Evolutionary conservation across 2,329 filamentous ascomycete species (phyloP), one percentile per base, ranked within the genome.

Genomic region (Trichoderma arundinaceum): DNA sequence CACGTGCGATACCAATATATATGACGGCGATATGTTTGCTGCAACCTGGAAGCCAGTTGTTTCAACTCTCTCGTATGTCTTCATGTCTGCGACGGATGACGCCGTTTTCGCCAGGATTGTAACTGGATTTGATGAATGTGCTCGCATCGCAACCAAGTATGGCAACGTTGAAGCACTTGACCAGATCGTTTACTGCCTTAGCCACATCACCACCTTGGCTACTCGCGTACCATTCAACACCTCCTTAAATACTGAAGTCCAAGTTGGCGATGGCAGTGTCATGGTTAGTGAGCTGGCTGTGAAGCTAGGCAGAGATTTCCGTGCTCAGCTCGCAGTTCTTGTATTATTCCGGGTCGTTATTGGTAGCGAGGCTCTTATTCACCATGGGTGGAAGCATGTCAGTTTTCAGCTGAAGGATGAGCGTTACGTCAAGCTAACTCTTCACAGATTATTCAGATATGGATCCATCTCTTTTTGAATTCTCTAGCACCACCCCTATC

Each of bases 201-300:
- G 92, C 73, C 90, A 90, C 70, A 98, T 99, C 80, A 96, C 92
- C 71, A 96, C 92, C 1, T 81, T 99, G 65, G 90, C 92, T 12
- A 89, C 90, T 4, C 88, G 92, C 64, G 82, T 82, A 1, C 86
- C 90, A 4, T 91, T 91, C 52, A 97, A 91, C 76, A 99, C 94
- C 2, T 82, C 88, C 9, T 84, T 99, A 33, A 99, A 99, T 74
- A 98, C 96, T 0, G 95, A 98, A 77, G 92, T 99, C 2, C 94
- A 98, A 76, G 92, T 90, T 12, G 92, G 91, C 1, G 91, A 95
- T 70, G 94, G 91, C 77, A 95, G 90, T 73, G 92, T 99, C 65
- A 99, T 99, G 95, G 96, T 99, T 71, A 98, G 94, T 76, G 94
- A 98, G 81, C 88, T 97, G 69, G 94, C 96, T 52, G 95, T 99